These are phyloP conservation scores for Dioscorea alata DNA, from an alignment of 106 monocot genomes.

Conservation along the genomic window DNA sequence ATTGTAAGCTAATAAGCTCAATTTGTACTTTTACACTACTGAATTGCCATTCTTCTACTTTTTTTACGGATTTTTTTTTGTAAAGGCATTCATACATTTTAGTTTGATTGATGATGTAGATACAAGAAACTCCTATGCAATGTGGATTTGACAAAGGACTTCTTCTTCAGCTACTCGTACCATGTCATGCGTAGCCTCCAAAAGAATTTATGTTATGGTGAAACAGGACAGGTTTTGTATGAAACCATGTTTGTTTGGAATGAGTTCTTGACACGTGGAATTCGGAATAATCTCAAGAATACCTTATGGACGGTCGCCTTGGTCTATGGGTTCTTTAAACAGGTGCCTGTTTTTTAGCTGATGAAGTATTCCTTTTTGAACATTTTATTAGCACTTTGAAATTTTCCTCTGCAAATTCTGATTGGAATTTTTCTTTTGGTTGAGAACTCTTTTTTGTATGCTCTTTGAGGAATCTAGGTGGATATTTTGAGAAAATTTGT, in stretches of 20 bases:
- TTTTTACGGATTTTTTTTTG: neutral
- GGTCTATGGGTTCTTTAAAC: constrained; percentile 93
- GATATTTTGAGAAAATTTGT: no score
- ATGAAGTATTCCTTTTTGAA: neutral
- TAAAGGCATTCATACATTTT: constrained; percentile 8
- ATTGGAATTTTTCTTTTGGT: no score
- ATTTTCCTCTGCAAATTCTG: no score
- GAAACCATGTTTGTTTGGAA: constrained; percentile 99
- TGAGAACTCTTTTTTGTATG: no score
- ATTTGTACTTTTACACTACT: no score
- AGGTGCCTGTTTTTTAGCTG: constrained; percentile 34
- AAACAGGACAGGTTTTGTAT: constrained; percentile 51
- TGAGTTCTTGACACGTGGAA: constrained; percentile 76
- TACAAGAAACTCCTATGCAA: constrained; percentile 88
- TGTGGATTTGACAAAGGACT: constrained; percentile 96
- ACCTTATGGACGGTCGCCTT: constrained; percentile 87
- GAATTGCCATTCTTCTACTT: no score
- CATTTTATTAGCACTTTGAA: neutral
- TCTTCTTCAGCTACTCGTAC: constrained; percentile 98
- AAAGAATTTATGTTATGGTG: constrained; percentile 54
- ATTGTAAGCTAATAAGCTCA: no score
- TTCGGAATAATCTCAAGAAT: constrained; percentile 64
- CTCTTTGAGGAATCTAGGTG: no score
- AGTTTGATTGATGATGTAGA: constrained; percentile 38
- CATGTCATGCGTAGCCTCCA: constrained; percentile 89